Evolutionary conservation across 192 early-diverging fungal genomes (phyloP), one percentile per base, ranked within the genome.

Genomic region (Linderina pennispora): DNA sequence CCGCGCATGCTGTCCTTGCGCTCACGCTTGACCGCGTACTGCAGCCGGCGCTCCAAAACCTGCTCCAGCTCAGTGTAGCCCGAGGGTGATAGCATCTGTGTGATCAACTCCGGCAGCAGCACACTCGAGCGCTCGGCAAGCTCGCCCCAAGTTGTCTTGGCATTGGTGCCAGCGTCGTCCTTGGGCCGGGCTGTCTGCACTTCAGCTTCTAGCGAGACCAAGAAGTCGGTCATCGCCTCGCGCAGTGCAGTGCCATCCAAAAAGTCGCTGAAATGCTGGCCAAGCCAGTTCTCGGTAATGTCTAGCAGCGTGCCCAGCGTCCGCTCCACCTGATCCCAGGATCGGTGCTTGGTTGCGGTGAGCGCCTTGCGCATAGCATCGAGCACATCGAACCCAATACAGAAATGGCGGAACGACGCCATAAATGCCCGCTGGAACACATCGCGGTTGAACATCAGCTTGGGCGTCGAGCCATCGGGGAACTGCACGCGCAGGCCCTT

Each of bases 321-420:
- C 8, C 13, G 15, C 16, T 65, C 40, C 13, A 68, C 45, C 26
- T 31, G 45, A 33, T 45, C 47, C 77, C 74, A 76, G 16, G 65
- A 45, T 13, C 49, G 48, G 4, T 42, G 43, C 13, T 56, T 41
- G 3, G 49, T 35, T 26, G 22, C 19, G 8, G 42, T 14, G 20
- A 61, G 35, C 20, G 62, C 45, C 36, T 53, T 42, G 8, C 44
- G 72, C 58, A 65, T 58, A 14, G 41, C 38, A 28, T 50, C 58
- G 10, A 77, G 44, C 3, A 77, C 51, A 24, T 77, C 63, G 8
- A 65, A 32, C 1, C 66, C 72, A 20, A 68, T 56, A 48, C 81
- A 78, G 44, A 81, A 84, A 35, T 74, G 77, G 15, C 84, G 76
- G 55, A 81, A 86, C 16, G 80, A 83, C 10, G 75, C 66, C 67